Base-by-base conservation (phyloP, 441 rosid genomes). In the Aquilaria agallochum region DNA sequence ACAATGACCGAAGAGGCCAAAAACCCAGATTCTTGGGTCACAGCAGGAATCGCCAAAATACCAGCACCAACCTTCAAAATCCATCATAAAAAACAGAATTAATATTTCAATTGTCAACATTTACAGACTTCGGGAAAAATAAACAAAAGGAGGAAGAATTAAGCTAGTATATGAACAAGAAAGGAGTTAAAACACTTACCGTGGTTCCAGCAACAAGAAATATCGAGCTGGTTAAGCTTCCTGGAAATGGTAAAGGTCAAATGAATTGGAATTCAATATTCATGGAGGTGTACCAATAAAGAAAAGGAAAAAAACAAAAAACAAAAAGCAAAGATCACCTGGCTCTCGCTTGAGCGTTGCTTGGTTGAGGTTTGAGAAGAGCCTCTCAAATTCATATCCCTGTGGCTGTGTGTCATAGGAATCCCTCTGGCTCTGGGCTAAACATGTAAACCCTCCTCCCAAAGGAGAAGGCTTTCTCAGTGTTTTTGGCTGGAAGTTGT, bases 1-100 rank as follows among this genome's bases (percentile, higher is more conserved):
- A 91, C 86, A 4, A 90, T 85, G 32, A 84, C 79, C 30, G 97
- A 81, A 74, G 97, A 94, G 58, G 95, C 96, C 51, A 90, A 50
- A 65, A 94, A 94, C 15, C 97, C 96, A 62, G 97, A 73, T 71
- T 90, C 91, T 80, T 80, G 95, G 8, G 98, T 90, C 57, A 94
- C 97, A 0, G 98, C 89, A 63, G 97, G 97, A 82, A 94, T 84
- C 0, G 98, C 97, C 9, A 90, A 93, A 62, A 90, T 87, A 67
- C 96, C 98, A 15, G 98, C 97, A 74, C 97, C 98, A 15, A 93
- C 84, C 98, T 93, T 51, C 14, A 32, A 46, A 62, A 50, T 51
- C 59, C 49, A 64, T 10, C 56, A 59, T 40, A 46, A 34, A 44
- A 46, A 14, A 12, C 40, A 55, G 27, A 2, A 12, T 2, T 2